Percentiles rank a stretch among this genome's conserved stretches.
Evolutionary conservation across 2,329 filamentous ascomycete genomes (phyloP).

Genomic region (Metarhizium sp.): DNA sequence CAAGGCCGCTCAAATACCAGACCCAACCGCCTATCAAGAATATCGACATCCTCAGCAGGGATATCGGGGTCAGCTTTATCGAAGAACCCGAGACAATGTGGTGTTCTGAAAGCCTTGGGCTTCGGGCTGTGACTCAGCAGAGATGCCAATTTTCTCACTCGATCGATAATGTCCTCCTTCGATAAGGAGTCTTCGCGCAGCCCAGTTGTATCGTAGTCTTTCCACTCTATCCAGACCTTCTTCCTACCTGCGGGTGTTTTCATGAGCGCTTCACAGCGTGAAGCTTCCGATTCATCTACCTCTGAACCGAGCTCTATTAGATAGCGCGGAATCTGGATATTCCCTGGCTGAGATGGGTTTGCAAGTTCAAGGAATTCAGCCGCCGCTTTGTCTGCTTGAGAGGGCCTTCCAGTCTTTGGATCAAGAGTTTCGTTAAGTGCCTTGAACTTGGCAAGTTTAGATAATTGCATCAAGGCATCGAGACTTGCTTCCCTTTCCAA

Average conservation of each 20-base stretch:
- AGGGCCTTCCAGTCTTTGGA: conserved; percentile 18
- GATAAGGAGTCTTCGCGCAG: conserved; percentile 26
- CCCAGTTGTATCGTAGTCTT: conserved; percentile 33
- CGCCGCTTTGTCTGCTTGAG: conserved; percentile 24
- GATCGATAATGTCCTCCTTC: conserved; percentile 31
- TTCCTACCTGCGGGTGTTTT: conserved; percentile 23
- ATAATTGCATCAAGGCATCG: conserved; percentile 29
- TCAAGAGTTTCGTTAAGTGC: conserved; percentile 40
- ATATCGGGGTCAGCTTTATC: conserved; percentile 29
- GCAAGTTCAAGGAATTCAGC: conserved; percentile 30
- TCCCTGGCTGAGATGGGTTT: conserved; percentile 19
- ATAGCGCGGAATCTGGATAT: conserved; percentile 24
- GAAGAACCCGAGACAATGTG: conserved; percentile 42
- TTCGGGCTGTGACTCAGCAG: conserved; percentile 37
- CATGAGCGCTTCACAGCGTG: conserved; percentile 31
- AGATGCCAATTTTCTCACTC: conserved; percentile 37
- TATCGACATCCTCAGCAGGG: conserved; percentile 28
- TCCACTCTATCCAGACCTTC: conserved; percentile 42
- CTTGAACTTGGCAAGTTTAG: conserved; percentile 39
- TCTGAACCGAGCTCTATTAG: conserved; percentile 23
- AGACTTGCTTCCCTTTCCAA: conserved; percentile 28
- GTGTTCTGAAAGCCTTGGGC: conserved; percentile 38
- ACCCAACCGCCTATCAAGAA: conserved; percentile 36
- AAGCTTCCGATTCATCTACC: conserved; percentile 22
- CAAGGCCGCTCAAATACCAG: conserved; percentile 43